A percentile compares a stretch with the other conserved stretches of the same genome.
phyloP scores from a whole-genome alignment of 192 early-diverging fungal genomes.

The Coemansia sp. region DNA sequence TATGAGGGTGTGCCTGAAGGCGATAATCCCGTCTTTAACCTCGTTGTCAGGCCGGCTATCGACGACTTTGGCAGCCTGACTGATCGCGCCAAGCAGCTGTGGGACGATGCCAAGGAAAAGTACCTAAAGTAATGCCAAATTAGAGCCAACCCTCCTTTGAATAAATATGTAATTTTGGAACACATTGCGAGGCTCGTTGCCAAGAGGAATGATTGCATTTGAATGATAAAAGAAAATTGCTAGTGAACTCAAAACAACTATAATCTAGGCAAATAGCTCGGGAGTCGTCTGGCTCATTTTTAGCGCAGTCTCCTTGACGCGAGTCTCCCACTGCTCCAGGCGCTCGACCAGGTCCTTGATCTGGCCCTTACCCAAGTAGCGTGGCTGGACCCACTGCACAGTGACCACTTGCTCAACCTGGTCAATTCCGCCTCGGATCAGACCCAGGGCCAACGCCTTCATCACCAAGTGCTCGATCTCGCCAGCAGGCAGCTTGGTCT shows the following conservation, averaged over 20 bases:
- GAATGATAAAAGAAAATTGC: background rate
- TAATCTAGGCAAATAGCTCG: constrained; percentile 42
- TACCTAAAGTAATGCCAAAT: constrained; percentile 19
- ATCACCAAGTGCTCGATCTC: constrained; percentile 97
- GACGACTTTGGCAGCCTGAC: constrained; percentile 70
- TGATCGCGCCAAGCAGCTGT: constrained; percentile 67
- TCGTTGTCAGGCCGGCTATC: constrained; percentile 93
- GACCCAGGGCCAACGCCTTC: constrained; percentile 92
- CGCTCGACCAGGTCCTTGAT: constrained; percentile 81
- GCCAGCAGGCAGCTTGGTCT: constrained; percentile 61
- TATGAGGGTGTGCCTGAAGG: constrained; percentile 77
- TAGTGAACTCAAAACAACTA: background rate
- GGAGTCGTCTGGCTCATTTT: constrained; percentile 48
- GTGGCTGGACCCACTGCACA: constrained; percentile 97
- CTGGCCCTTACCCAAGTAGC: constrained; percentile 89
- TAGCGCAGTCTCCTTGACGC: constrained; percentile 63
- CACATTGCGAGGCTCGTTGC: background rate
- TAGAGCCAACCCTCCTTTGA: background rate
- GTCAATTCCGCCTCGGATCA: constrained; percentile 94
- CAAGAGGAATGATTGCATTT: background rate
- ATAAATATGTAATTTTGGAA: constrained; percentile 13
- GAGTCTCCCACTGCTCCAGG: constrained; percentile 83
- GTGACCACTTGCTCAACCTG: constrained; percentile 88
- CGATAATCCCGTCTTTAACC: constrained; percentile 81
- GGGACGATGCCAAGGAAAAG: constrained; percentile 46